phyloP scores from a whole-genome alignment of 768 basidiomycete species.

The Suillus weaverae region DNA sequence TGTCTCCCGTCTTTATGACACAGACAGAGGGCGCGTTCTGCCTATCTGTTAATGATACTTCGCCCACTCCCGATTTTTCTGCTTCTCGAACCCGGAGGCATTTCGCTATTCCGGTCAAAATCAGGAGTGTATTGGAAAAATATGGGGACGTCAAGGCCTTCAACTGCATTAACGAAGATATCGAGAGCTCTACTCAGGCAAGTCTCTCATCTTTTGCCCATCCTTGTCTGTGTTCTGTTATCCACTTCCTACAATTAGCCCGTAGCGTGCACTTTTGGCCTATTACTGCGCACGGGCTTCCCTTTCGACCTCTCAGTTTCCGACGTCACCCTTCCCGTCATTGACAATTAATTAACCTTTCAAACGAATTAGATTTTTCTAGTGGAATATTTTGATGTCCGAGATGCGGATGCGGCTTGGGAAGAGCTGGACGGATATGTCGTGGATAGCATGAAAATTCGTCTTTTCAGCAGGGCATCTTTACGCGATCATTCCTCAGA shows the following conservation, averaged over 20 bases:
- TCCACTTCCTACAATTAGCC: not conserved
- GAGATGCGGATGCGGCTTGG: constrained; percentile 55
- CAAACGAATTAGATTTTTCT: constrained; percentile 40
- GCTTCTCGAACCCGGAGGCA: constrained; percentile 19
- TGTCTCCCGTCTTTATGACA: constrained; percentile 46
- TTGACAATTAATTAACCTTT: not conserved
- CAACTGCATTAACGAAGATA: constrained; percentile 24
- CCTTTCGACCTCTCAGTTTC: constrained; percentile 1
- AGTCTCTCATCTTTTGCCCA: constrained; percentile 15
- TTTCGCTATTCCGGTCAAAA: constrained; percentile 28
- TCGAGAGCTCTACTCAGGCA: constrained; percentile 29
- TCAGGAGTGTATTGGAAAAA: constrained; percentile 30
- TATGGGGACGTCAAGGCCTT: constrained; percentile 34
- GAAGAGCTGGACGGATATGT: constrained; percentile 47
- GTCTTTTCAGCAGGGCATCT: constrained; percentile 38
- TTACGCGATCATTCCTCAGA: constrained; percentile 24
- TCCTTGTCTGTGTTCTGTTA: not conserved
- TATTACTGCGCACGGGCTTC: constrained; percentile 3
- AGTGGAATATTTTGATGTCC: constrained; percentile 69
- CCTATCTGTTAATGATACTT: constrained; percentile 40
- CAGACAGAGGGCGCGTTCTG: constrained; percentile 54
- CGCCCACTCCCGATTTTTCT: constrained; percentile 19
- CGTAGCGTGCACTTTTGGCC: constrained; percentile 10
- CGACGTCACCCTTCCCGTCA: not conserved
- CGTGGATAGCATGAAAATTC: constrained; percentile 54